Evolutionary conservation across 495 filamentous ascomycete genomes (phyloP).

Genomic region (Xylaria bambusicola): DNA sequence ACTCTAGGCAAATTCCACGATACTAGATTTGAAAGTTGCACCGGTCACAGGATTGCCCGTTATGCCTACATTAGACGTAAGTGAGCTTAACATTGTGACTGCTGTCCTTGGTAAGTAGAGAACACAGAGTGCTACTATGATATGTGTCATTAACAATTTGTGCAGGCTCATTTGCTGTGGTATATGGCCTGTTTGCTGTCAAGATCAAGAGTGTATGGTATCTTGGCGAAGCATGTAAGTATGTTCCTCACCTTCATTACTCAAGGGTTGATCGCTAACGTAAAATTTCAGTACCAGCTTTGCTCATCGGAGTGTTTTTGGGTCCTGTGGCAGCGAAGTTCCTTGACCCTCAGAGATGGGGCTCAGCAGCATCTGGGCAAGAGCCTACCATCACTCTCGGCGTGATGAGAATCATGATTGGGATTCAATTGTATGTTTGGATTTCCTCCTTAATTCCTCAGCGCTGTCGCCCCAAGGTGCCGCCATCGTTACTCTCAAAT

Average conservation of each 20-base stretch:
- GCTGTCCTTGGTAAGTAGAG: slow-evolving; percentile 44
- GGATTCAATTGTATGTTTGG: slow-evolving; percentile 49
- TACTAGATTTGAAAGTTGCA: not conserved
- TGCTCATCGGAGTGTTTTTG: slow-evolving; percentile 49
- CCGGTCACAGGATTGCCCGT: slow-evolving; percentile 8
- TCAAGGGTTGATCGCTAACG: not conserved
- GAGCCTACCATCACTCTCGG: slow-evolving; percentile 50
- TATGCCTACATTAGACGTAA: slow-evolving; percentile 55
- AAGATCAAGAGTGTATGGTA: slow-evolving; percentile 58
- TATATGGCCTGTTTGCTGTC: slow-evolving; percentile 54
- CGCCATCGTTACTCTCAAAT: not conserved
- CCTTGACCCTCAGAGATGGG: slow-evolving; percentile 49
- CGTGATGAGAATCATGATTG: slow-evolving; percentile 55
- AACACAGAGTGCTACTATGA: not conserved
- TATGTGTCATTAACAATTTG: slow-evolving; percentile 1
- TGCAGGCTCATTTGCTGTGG: slow-evolving; percentile 39
- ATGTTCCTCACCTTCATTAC: not conserved
- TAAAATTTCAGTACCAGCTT: slow-evolving; percentile 49
- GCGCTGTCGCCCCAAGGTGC: too few species aligned
- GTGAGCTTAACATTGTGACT: slow-evolving; percentile 52
- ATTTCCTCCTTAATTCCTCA: not conserved
- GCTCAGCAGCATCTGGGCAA: slow-evolving; percentile 37
- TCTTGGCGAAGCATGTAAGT: slow-evolving; percentile 58
- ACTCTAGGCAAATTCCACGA: not conserved
- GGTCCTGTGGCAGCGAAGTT: slow-evolving; percentile 53